Percentiles rank a stretch among this genome's conserved stretches.
Conservation (phyloP, 257 asterid species). For the Ilex aquifolium region DNA sequence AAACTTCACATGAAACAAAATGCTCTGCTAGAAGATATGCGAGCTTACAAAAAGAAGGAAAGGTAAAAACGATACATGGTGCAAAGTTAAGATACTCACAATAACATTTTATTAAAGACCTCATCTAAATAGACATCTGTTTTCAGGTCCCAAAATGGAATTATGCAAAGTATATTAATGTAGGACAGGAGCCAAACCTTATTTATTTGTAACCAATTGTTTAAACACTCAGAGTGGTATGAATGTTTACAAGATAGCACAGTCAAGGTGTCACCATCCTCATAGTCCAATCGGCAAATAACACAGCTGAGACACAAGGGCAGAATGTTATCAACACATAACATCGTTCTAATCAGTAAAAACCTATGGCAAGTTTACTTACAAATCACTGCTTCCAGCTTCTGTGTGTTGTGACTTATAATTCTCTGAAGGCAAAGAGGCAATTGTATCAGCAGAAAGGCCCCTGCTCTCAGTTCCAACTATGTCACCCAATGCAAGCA, state of each 20-base stretch:
- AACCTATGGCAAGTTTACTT: conserved; percentile 29
- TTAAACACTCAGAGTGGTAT: conserved; percentile 82
- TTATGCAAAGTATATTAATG: conserved; percentile 4
- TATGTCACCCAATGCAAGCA: conserved; percentile 88
- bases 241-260: conserved; percentile 78
- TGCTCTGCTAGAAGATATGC: too few relatives aligned
- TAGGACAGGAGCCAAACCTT: conserved; percentile 39
- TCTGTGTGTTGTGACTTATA: conserved; percentile 51
- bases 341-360: conserved; percentile 4
- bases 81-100: too few relatives aligned
- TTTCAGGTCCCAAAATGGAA: conserved; percentile 20
- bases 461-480: conserved; percentile 98
- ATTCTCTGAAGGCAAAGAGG: conserved; percentile 67
- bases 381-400: conserved; percentile 75
- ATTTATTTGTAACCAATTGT: conserved; percentile 77
- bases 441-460: conserved; percentile 75
- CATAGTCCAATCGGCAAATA: conserved; percentile 86
- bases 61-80: too few relatives aligned
- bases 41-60: too few relatives aligned
- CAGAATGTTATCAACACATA: conserved; percentile 3
- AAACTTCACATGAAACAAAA: too few relatives aligned
- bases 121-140: background rate
- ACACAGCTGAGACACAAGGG: conserved; percentile 64
- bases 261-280: conserved; percentile 76
- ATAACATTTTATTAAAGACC: background rate